Base-by-base conservation (phyloP, 352 stramenopile genomes). In the Phytophthora ramorum region DNA sequence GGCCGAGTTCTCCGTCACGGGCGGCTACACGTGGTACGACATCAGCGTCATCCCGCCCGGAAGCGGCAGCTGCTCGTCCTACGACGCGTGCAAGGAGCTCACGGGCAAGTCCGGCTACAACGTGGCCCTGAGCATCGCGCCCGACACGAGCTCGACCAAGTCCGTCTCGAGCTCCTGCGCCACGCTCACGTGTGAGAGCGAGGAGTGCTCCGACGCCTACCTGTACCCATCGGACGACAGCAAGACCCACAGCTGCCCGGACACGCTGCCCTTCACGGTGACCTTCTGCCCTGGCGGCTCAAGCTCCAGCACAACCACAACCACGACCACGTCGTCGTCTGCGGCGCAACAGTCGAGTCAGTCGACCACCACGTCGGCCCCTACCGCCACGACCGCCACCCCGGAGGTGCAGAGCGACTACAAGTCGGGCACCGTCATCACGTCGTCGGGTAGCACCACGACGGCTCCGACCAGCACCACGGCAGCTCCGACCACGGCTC, bases 51-150 rank as follows among this genome's bases (percentile, higher is more conserved):
- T 87, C 48, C 76, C 78, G 44, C 83, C 83, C 1, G 76, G 75
- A 66, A 76, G 71, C 34, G 79, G 66, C 20, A 73, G 66, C 51
- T 90, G 79, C 65, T 66, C 59, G 53, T 80, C 60, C 32, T 78
- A 74, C 60, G 65, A 75, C 3, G 64, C 66, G 7, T 89, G 79
- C 59, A 71, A 81, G 63, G 24, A 71, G 47, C 54, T 77, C 38
- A 91, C 83, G 9, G 62, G 73, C 26, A 88, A 88, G 53, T 74
- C 67, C 8, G 83, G 83, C 46, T 92, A 77, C 73, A 92, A 92
- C 44, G 71, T 90, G 30, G 62, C 81, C 20, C 72, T 92, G 68
- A 66, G 69, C 20, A 87, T 92, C 63, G 73, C 54, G 2, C 83
- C 82, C 40, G 50, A 59, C 48, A 67, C 51, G 7, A 49, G 53